Evolutionary conservation across 1,284 basidiomycete genomes (phyloP).

Genomic region (Sporisorium reilianum): DNA sequence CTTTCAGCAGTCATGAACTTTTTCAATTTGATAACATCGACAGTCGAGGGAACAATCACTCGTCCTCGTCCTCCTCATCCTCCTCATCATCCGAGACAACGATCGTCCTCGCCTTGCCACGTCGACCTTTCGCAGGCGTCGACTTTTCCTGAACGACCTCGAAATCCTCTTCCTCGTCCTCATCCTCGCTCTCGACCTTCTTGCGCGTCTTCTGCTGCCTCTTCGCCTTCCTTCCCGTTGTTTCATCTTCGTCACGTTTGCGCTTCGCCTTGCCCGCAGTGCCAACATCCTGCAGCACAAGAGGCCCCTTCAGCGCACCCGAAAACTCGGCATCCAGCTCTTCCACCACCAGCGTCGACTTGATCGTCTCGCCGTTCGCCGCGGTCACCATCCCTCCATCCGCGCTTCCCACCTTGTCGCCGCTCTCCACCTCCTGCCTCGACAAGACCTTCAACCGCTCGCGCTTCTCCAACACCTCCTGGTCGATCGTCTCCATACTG

Average conservation of each 20-base stretch:
- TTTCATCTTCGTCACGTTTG: not conserved
- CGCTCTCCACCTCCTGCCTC: not conserved
- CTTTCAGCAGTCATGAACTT: not conserved
- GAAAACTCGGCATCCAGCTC: slow-evolving; percentile 71
- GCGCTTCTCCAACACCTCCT: slow-evolving; percentile 49
- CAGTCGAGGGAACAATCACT: not conserved
- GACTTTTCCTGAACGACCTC: slow-evolving; percentile 10
- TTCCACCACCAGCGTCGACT: slow-evolving; percentile 69
- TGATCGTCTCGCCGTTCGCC: slow-evolving; percentile 21
- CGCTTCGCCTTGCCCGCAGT: slow-evolving; percentile 8
- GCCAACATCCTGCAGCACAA: slow-evolving; percentile 48
- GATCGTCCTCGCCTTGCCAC: not conserved
- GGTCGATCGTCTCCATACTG: slow-evolving; percentile 54
- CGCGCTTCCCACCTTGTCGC: not conserved
- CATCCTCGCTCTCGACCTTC: slow-evolving; percentile 21
- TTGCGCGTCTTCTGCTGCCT: slow-evolving; percentile 6
- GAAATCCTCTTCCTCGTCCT: slow-evolving; percentile 68
- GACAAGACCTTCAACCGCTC: slow-evolving; percentile 22
- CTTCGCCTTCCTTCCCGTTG: not conserved
- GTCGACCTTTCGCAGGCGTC: slow-evolving; percentile 4
- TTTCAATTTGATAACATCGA: not conserved
- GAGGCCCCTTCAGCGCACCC: slow-evolving; percentile 74
- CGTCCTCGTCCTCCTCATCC: slow-evolving; percentile 21
- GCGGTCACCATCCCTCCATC: slow-evolving; percentile 1
- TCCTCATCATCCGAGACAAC: slow-evolving; percentile 19